Evolutionary conservation across 2,329 filamentous ascomycete genomes (phyloP), one percentile per base, ranked within the genome.

Genomic region (Aureobasidium sp.): DNA sequence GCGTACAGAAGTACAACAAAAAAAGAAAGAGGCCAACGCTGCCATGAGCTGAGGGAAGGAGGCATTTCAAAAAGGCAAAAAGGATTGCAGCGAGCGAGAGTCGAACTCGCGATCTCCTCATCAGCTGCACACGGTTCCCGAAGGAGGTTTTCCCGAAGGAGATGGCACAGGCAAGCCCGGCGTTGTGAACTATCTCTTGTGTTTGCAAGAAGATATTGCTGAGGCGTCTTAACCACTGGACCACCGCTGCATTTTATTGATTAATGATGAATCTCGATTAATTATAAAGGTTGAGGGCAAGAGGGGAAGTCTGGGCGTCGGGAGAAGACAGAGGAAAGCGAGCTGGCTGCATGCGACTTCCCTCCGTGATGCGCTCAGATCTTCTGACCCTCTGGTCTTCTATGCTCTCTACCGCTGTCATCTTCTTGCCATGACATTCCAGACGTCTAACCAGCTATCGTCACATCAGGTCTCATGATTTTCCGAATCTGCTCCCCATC

Each of bases 401-500:
- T 21, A 21, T 21, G 21, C 21, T 21, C 21, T 21, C 21, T 21
- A 8, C 29, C 6, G 8, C 7, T 29, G 25, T 4, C 5, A 27
- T 6, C 7, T 15, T 29, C 11, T 29, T 25, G 13, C 32, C 3
- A 15, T 1, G 3, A 29, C 25, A 6, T 7, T 5, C 5, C 29
- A 34, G 7, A 11, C 0, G 3, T 11, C 7, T 36, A 36, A n/a
- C 30, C 47, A 36, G 47, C 30, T 50, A 50, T 50, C 30, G 59
- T 53, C 5, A 13, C 45, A 59, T 36, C 36, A 25, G 30, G n/a
- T 16, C 25, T 25, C 57, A 59, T 59, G 27, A 50, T 50, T 10
- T 32, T 1, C 15, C 36, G 32, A 5, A 61, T 61, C 2, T 29
- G 9, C 55, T 67, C 67, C 45, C 62, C 67, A 11, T 62, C 67